Percentiles rank a stretch among this genome's conserved stretches.
phyloP scores from a whole-genome alignment of 2,329 filamentous ascomycete species.

The Chaetomiaceae sp. region DNA sequence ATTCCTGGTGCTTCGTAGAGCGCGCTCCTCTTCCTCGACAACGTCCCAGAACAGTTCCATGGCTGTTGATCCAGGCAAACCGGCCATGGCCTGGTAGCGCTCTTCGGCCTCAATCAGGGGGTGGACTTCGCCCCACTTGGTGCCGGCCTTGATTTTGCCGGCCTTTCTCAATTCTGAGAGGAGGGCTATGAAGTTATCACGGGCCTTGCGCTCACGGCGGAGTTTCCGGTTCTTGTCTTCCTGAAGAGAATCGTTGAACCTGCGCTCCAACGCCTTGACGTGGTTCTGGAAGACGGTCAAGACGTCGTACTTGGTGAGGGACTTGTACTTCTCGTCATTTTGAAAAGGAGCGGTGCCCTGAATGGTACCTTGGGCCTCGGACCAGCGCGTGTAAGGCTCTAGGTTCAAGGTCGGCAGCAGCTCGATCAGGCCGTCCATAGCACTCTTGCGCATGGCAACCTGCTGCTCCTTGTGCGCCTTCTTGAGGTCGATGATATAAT shows the following conservation, averaged over 20 bases:
- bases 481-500: slow-evolving; percentile 83
- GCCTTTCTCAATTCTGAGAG: slow-evolving; percentile 68
- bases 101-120: slow-evolving; percentile 72
- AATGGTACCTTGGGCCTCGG: slow-evolving; percentile 79
- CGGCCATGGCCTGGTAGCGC: slow-evolving; percentile 78
- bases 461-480: slow-evolving; percentile 76
- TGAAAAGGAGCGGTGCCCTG: slow-evolving; percentile 73
- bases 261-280: slow-evolving; percentile 85
- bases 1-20: slow-evolving; percentile 75
- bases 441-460: slow-evolving; percentile 65
- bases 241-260: slow-evolving; percentile 87
- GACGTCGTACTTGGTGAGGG: slow-evolving; percentile 83
- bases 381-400: slow-evolving; percentile 93
- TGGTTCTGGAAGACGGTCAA: slow-evolving; percentile 91
- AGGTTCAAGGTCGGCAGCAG: slow-evolving; percentile 76
- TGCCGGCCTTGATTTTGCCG: slow-evolving; percentile 82
- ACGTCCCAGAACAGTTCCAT: slow-evolving; percentile 95
- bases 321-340: slow-evolving; percentile 77
- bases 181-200: slow-evolving; percentile 74
- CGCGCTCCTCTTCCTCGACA: slow-evolving; percentile 87
- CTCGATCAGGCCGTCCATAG: slow-evolving; percentile 76
- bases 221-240: slow-evolving; percentile 77
- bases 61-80: slow-evolving; percentile 77
- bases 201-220: slow-evolving; percentile 77
- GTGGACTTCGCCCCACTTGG: slow-evolving; percentile 82